Evolutionary conservation across 306 rosid genomes (phyloP).

Genomic region (Mimosa pudica): DNA sequence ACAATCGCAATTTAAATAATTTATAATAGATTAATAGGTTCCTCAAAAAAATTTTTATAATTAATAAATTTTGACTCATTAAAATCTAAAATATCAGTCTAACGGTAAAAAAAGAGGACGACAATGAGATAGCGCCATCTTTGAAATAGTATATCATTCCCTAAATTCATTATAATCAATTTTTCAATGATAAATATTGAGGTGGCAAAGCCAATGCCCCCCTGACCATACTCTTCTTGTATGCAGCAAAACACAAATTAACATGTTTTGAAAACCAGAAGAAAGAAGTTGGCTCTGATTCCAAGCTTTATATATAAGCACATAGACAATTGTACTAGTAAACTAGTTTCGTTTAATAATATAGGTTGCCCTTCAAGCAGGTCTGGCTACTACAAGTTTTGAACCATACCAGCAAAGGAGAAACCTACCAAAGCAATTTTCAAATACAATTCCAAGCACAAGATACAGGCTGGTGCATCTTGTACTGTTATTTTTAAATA

Average conservation of each 20-base stretch:
- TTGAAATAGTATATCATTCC: no score
- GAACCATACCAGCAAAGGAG: neutral
- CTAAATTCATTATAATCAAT: neutral
- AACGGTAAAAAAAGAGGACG: no score
- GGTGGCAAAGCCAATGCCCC: neutral
- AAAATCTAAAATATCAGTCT: no score
- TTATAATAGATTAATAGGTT: no score
- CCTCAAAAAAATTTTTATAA: no score
- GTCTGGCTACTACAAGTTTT: neutral
- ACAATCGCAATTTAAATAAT: no score
- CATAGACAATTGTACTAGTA: neutral
- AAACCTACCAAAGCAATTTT: neutral
- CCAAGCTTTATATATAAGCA: neutral
- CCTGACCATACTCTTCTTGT: neutral
- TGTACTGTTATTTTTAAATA: constrained; percentile 22
- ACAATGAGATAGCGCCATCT: no score
- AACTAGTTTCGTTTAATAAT: neutral
- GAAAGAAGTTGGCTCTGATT: neutral
- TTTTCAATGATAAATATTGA: neutral
- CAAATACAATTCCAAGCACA: neutral
- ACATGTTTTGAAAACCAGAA: neutral
- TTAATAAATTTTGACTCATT: no score
- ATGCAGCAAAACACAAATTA: neutral
- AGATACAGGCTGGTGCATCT: neutral
- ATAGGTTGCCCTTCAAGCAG: neutral